phyloP scores from a whole-genome alignment of 768 basidiomycete species.

The Auriscalpium vulgare region DNA sequence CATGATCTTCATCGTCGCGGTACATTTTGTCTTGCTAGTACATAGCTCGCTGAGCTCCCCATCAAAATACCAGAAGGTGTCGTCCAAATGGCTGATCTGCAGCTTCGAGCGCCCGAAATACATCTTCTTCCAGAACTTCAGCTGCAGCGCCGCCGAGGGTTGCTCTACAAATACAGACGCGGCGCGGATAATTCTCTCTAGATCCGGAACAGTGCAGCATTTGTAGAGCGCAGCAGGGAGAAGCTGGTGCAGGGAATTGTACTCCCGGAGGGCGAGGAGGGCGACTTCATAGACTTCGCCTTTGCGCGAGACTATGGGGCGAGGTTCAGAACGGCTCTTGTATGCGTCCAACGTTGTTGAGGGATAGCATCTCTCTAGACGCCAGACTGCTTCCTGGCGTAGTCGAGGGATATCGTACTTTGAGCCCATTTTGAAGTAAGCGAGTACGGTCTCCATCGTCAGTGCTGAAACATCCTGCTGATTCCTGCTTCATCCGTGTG shows the following conservation, averaged over 20 bases:
- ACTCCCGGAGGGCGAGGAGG: background rate
- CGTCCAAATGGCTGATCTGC: background rate
- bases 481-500: no score
- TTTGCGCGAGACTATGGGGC: background rate
- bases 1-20: background rate
- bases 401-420: background rate
- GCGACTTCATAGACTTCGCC: background rate
- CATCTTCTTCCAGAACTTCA: background rate
- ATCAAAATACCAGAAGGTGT: background rate
- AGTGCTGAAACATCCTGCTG: no score
- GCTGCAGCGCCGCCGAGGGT: background rate
- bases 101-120: background rate
- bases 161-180: background rate
- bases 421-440: background rate
- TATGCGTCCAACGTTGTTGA: background rate
- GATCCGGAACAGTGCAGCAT: background rate
- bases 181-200: background rate
- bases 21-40: background rate
- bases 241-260: background rate
- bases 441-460: background rate
- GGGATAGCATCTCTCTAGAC: background rate
- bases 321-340: background rate
- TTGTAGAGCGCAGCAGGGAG: background rate
- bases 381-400: background rate
- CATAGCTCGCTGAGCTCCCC: background rate